Evolutionary conservation across 306 rosid species (phyloP), one percentile per base, ranked within the genome.

Genomic region (Lablab purpureus): DNA sequence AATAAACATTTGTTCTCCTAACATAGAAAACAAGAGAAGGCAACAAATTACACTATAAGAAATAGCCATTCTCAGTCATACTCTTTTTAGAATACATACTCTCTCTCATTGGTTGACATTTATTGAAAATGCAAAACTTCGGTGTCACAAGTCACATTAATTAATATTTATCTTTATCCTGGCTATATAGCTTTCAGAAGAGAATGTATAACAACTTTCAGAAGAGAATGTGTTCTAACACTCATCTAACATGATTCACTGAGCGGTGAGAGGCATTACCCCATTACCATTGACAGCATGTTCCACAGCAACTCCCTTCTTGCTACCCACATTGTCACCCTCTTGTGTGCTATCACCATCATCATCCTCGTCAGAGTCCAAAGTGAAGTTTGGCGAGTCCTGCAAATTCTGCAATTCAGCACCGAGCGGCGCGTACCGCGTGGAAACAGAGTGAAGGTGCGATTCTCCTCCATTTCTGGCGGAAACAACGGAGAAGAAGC

Each of bases 341-440:
- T 55, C 72, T 78, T 70, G 87, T 51, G 67, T 88, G 1, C 14
- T 82, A 5, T 5, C 47, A n/a, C n/a, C n/a, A 11, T 79, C 89
- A 5, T 82, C 88, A 22, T 87, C 91, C 1, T 43, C 49, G 13
- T 89, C 97, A 68, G 92, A 87, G 59, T 90, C 97, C 92, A 94
- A 67, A 47, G 91, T 88, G 82, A 94, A 94, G 15, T 65, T 93
- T 0, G 80, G 23, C 6, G 85, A 76, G 67, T 74, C 76, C 67
- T 75, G 86, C 11, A 92, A 18, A 15, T 66, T 50, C 63, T 78
- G 90, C 91, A 88, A 73, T 49, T 91, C 95, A 17, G 74, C 82
- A 12, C 85, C 90, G 2, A 94, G 58, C 1, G 93, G 97, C 70
- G 78, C 86, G 67, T 90, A 92, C 51, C 17, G 60, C 1, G 75